Evolutionary conservation across 306 rosid genomes (phyloP).

Genomic region (Crotalaria pallida): DNA sequence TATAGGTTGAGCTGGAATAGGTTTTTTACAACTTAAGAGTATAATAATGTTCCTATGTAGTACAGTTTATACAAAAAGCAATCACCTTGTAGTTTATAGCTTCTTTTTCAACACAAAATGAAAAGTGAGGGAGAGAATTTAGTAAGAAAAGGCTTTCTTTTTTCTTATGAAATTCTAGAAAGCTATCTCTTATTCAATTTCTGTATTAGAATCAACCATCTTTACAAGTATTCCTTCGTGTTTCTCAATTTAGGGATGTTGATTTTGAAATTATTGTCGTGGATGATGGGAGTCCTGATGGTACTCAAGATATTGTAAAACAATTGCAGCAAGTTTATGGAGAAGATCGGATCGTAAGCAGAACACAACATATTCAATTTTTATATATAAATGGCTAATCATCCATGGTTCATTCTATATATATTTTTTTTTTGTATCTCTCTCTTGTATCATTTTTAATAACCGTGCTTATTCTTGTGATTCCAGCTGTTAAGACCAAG

Average conservation of each 20-base stretch:
- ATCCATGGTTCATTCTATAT: not conserved
- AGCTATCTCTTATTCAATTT: not conserved
- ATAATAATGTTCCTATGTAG: not conserved
- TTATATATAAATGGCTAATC: not conserved
- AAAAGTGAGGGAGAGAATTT: not conserved
- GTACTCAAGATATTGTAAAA: slow-evolving; percentile 79
- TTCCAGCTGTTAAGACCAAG: slow-evolving; percentile 79
- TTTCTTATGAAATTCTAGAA: not conserved
- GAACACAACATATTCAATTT: not conserved
- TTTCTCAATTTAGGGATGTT: slow-evolving; percentile 48
- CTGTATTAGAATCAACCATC: not conserved
- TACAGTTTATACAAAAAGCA: not conserved
- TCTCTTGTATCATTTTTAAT: not conserved
- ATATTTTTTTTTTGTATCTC: not conserved
- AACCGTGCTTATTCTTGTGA: slow-evolving; percentile 12
- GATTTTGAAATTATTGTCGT: slow-evolving; percentile 87
- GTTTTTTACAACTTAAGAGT: not conserved
- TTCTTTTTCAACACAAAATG: not conserved
- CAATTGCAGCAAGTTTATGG: slow-evolving; percentile 86
- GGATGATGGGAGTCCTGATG: slow-evolving; percentile 98
- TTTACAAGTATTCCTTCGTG: not conserved
- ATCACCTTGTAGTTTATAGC: not conserved
- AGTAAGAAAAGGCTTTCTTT: not conserved
- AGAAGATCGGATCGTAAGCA: slow-evolving; percentile 78
- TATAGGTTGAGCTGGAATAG: not conserved